Evolutionary conservation across 192 early-diverging fungal species (phyloP).

Genomic region (Backusella psychrophila): DNA sequence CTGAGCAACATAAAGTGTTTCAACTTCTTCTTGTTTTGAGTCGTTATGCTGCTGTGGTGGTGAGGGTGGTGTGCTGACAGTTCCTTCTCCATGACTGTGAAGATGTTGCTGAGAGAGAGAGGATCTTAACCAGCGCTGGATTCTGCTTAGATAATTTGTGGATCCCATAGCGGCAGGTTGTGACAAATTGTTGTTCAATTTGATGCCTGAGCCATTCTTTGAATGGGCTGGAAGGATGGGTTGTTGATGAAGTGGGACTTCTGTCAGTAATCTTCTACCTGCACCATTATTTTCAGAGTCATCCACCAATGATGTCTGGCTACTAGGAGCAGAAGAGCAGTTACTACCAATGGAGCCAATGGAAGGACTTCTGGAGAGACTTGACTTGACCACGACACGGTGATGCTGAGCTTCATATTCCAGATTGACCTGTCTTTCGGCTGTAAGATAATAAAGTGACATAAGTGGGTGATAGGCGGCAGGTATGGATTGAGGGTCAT

Average conservation of each 20-base stretch:
- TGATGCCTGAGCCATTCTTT: background rate
- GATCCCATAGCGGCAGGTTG: constrained; percentile 23
- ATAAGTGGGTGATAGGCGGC: constrained; percentile 61
- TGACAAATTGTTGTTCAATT: background rate
- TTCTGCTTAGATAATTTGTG: constrained; percentile 20
- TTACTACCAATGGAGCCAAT: constrained; percentile 19
- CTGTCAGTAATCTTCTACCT: background rate
- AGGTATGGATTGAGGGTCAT: constrained; percentile 36
- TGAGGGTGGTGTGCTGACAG: background rate
- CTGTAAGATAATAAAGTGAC: constrained; percentile 84
- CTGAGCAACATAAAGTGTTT: background rate
- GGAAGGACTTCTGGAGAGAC: constrained; percentile 19
- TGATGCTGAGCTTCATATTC: background rate
- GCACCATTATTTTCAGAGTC: background rate
- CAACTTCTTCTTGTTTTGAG: background rate
- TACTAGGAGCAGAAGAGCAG: constrained; percentile 16
- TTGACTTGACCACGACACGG: background rate
- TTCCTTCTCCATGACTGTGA: background rate
- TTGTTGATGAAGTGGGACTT: background rate
- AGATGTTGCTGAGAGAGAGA: constrained; percentile 18
- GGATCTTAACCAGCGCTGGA: constrained; percentile 33
- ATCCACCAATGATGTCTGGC: constrained; percentile 23
- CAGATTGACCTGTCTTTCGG: constrained; percentile 46
- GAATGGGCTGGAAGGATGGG: background rate
- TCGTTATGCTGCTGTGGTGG: constrained; percentile 5